phyloP scores from a whole-genome alignment of 768 basidiomycete genomes.

The Udeniomyces megalosporus region DNA sequence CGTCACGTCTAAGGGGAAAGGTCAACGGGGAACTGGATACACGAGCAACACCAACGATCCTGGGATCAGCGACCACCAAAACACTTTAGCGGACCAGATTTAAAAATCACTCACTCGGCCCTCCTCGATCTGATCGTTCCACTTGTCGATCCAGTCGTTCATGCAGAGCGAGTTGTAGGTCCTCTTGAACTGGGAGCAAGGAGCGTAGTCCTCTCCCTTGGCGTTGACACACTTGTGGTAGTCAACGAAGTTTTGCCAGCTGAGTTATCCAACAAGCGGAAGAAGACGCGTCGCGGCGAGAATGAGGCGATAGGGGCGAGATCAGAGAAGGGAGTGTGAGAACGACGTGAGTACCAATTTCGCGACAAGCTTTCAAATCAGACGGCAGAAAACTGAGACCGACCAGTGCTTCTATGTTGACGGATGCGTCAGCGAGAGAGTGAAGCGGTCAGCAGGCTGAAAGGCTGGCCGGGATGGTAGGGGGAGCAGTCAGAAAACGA shows the following conservation, averaged over 20 bases:
- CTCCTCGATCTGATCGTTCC: slow-evolving; percentile 86
- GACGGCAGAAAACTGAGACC: slow-evolving; percentile 19
- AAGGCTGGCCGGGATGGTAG: slow-evolving; percentile 19
- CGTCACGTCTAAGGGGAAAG: slow-evolving; percentile 9
- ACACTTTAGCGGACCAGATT: no score
- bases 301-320: background rate
- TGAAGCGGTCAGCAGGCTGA: background rate
- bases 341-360: no score
- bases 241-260: slow-evolving; percentile 93
- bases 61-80: background rate
- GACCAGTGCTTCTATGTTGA: slow-evolving; percentile 96
- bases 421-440: slow-evolving; percentile 40
- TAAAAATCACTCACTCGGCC: slow-evolving; percentile 33
- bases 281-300: background rate
- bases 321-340: background rate
- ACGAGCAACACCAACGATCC: no score
- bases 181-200: slow-evolving; percentile 96
- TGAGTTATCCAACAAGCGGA: slow-evolving; percentile 22
- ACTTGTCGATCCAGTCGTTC: slow-evolving; percentile 66
- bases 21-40: slow-evolving; percentile 10
- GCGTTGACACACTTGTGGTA: slow-evolving; percentile 95
- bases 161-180: slow-evolving; percentile 95
- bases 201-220: slow-evolving; percentile 95
- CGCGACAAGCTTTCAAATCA: background rate
- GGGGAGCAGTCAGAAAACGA: slow-evolving; percentile 23